Percentiles rank a stretch among this genome's conserved stretches.
These are phyloP conservation scores for Schoenoplectus tabernaemontani DNA, from an alignment of 202 grass and related monocot genomes.

Conservation along the genomic window DNA sequence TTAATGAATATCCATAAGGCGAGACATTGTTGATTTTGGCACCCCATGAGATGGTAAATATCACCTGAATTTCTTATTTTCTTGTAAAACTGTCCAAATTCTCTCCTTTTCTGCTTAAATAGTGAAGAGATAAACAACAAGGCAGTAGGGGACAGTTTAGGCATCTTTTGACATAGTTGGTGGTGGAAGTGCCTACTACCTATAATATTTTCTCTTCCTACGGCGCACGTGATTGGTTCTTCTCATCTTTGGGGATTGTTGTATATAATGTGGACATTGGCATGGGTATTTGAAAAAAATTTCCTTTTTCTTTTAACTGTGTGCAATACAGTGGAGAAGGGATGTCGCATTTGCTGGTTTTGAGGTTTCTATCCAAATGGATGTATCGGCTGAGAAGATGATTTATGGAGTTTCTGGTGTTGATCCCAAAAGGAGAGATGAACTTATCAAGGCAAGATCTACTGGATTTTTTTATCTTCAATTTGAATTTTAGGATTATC, in stretches of 20 bases:
- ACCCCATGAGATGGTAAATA: background rate
- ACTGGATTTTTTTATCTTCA: background rate
- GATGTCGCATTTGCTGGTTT: slow-evolving; percentile 92
- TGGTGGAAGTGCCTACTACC: background rate
- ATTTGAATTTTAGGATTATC: too few relatives aligned
- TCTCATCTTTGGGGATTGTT: background rate
- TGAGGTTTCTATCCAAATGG: slow-evolving; percentile 94
- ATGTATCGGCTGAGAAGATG: slow-evolving; percentile 91
- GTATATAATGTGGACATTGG: background rate
- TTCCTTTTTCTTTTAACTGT: background rate
- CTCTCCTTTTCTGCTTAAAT: background rate
- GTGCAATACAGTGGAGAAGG: slow-evolving; percentile 70
- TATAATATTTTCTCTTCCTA: background rate
- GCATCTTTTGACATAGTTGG: background rate
- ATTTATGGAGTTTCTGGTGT: slow-evolving; percentile 61
- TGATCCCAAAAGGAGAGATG: slow-evolving; percentile 77
- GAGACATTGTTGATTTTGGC: background rate
- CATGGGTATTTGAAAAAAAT: background rate
- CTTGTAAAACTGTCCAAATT: background rate
- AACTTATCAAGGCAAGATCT: slow-evolving; percentile 76
- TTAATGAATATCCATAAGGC: background rate
- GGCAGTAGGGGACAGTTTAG: background rate
- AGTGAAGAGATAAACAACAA: background rate
- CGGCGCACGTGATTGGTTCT: background rate
- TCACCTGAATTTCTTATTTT: background rate